phyloP scores from a whole-genome alignment of 177 flowering plant genomes.

The Vitis hybrid region DNA sequence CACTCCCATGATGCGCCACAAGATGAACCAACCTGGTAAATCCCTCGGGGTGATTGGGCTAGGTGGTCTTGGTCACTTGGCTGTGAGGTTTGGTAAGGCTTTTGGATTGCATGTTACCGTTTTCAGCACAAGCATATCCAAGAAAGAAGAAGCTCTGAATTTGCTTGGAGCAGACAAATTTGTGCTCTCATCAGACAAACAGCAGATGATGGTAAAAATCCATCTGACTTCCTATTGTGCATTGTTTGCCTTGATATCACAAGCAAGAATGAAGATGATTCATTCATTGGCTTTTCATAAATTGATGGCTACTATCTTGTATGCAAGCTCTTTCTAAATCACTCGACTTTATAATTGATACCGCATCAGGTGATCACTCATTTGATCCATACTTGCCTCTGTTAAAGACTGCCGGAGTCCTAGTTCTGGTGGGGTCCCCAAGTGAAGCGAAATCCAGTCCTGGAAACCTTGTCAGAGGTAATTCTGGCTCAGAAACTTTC shows the following conservation, averaged over 20 bases:
- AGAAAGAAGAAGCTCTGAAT: slow-evolving; percentile 43
- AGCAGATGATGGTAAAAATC: slow-evolving; percentile 32
- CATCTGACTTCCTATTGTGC: background rate
- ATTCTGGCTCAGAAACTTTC: no score
- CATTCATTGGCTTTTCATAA: background rate
- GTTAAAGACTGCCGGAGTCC: background rate
- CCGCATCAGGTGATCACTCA: background rate
- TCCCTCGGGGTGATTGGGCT: slow-evolving; percentile 47
- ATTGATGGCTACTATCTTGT: no score
- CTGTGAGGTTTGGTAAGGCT: slow-evolving; percentile 55
- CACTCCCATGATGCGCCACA: slow-evolving; percentile 46
- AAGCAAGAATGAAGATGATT: background rate
- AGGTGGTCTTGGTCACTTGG: slow-evolving; percentile 58
- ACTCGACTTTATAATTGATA: slow-evolving; percentile 1
- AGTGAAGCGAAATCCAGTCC: slow-evolving; percentile 4
- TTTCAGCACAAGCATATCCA: slow-evolving; percentile 47
- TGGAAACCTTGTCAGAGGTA: background rate
- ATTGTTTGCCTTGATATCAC: background rate
- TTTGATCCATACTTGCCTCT: slow-evolving; percentile 4
- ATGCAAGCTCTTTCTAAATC: slow-evolving; percentile 2
- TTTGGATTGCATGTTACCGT: slow-evolving; percentile 45
- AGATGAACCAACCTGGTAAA: slow-evolving; percentile 52
- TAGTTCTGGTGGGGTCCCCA: background rate
- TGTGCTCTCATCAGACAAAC: slow-evolving; percentile 38
- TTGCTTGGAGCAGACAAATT: slow-evolving; percentile 44